Evolutionary conservation across 306 rosid genomes (phyloP), one percentile per base, ranked within the genome.

Genomic region (Castanopsis chinensis): DNA sequence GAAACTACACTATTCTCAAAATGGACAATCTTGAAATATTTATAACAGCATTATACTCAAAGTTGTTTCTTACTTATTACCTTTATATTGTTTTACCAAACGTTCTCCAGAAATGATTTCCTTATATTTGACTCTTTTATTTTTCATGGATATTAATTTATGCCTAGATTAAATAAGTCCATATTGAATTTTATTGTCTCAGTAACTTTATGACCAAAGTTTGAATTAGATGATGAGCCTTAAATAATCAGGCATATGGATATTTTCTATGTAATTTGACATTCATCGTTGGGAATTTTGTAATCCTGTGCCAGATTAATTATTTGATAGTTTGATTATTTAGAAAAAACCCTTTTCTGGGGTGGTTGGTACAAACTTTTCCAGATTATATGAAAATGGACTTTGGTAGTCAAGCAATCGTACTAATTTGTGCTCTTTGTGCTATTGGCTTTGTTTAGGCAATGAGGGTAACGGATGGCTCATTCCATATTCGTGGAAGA

Each of bases 401-500:
- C 37, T 33, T 67, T 35, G 23, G 51, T 33, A 32, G 45, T 17
- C 71, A 33, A 32, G 23, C 23, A 65, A 19, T 33, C 14, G 10
- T 19, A 0, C 7, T 67, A 67, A 52, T 56, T 37, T 60, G 23
- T 78, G 37, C 69, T 55, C 13, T 43, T 32, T 87, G 32, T 65
- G 72, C 69, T 41, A 13, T 65, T 76, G 75, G 19, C 14, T 75
- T 49, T 83, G 56, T 82, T 60, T 88, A 89, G 94, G 93, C 76
- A 78, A 56, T 63, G 82, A 76, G 65, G 89, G 82, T 53, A 77
- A 74, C 52, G 86, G 87, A 67, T 94, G 97, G 98, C 60, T 76
- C 56, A 72, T 90, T 65, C 98, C 98, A 18, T 88, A 74, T 68
- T 94, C 98, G 69, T 94, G 98, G 98, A 84, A 84, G 87, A 83